Base-by-base conservation (phyloP, 331 rosid genomes). In the Rosa hybrid region DNA sequence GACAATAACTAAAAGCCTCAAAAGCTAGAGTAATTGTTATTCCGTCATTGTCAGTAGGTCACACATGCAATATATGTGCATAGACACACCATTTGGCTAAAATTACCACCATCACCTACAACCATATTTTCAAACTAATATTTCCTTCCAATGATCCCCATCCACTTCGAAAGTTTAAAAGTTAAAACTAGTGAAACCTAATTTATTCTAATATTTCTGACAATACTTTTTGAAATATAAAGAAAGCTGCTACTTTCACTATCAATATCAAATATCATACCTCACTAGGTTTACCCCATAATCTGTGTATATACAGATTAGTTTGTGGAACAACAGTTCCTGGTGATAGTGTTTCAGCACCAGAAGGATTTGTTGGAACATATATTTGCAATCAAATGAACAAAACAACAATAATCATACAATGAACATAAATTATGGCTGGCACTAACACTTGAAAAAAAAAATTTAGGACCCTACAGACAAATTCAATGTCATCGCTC, bases 251-350 rank as follows among this genome's bases (percentile, higher is more conserved):
- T 76, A 53, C 44, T 45, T 74, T 74, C 51, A 30, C 45, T 73
- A 45, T 13, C 25, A 45, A 17, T 18, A 67, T 23, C 51, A 77
- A 10, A 46, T 56, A 82, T 64, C 81, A 86, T 89, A 93, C 99
- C 93, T 93, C 99, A 79, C 86, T 90, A 46, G 99, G 99, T 38
- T 90, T 94, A 63, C 99, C 99, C 99, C 99, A 96, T 82, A 93
- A 82, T 84, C 99, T 88, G 68, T 91, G 94, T 84, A 90, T 71
- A 83, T 91, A 84, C 65, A 93, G 84, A 87, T 96, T 98, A 80
- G 99, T 86, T 82, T 92, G 88, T 62, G 98, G 38, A 64, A 83
- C 99, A 85, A 96, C 79, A 82, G 93, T 91, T 86, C 92, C 92
- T 4, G 98, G 98, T 72, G 99, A 97, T 41, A 96, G 86, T 71